phyloP scores from a whole-genome alignment of 306 rosid species.

The Prunus salicina region DNA sequence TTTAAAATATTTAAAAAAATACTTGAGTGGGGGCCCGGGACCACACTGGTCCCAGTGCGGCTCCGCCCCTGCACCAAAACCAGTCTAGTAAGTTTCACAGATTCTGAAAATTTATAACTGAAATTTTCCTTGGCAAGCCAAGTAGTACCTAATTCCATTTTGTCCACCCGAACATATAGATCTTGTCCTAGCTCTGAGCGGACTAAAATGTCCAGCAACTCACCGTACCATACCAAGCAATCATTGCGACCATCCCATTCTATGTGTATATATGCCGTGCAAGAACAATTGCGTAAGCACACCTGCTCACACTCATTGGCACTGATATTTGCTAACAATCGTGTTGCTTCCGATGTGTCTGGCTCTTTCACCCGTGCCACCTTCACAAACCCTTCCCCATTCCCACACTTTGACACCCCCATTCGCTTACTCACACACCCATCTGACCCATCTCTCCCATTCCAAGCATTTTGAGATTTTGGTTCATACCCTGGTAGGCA shows the following conservation, averaged over 20 bases:
- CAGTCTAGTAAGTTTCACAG: no score
- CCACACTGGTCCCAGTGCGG: no score
- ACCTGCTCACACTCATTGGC: constrained; percentile 27
- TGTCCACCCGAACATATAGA: constrained; percentile 43
- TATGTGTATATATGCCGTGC: constrained; percentile 38
- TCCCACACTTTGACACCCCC: constrained; percentile 22
- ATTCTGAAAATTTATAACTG: not conserved
- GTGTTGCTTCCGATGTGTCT: constrained; percentile 34
- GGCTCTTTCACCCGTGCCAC: constrained; percentile 41
- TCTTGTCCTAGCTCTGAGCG: constrained; percentile 34
- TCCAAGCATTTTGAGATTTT: constrained; percentile 27
- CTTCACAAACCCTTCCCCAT: constrained; percentile 52
- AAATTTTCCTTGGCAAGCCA: not conserved
- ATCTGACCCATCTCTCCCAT: constrained; percentile 28
- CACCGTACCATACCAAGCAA: constrained; percentile 48
- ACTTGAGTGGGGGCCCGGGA: no score
- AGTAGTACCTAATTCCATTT: constrained; percentile 11
- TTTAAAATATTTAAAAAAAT: no score
- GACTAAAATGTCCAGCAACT: constrained; percentile 38
- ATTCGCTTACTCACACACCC: constrained; percentile 50
- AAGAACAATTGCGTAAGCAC: constrained; percentile 50
- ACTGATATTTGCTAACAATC: constrained; percentile 6
- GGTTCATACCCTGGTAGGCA: constrained; percentile 64
- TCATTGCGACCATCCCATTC: constrained; percentile 28
- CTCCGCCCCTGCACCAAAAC: no score